Base-by-base conservation (phyloP, 2,329 filamentous ascomycete genomes). In the Fusarium gaditjirri region DNA sequence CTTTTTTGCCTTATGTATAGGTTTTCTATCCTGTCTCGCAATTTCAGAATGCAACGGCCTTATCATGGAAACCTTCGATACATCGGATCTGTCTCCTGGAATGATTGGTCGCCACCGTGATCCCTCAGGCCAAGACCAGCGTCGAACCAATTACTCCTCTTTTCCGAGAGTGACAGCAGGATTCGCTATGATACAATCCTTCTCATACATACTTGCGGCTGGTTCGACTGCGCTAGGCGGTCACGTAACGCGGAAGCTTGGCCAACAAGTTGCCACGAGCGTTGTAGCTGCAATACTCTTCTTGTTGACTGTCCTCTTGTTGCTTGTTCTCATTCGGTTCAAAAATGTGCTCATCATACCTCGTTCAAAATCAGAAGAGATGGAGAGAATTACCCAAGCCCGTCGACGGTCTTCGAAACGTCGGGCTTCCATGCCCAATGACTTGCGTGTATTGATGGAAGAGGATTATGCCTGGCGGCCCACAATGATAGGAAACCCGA, bases 1-100 rank as follows among this genome's bases (percentile, higher is more conserved):
- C 8, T 78, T 91, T 5, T 90, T 94, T 72, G 90, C 91, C 1
- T 88, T 86, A 2, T 78, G 89, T 8, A 87, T 94, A 19, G 92
- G 91, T 1, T 93, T 93, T 74, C 83, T 94, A 9, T 92, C 91
- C 4, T 91, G 90, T 56, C 86, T 95, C 14, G 92, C 92, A 3
- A 90, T 94, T 49, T 89, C 92, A 5, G 93, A 95, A 80, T 94
- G 92, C 80, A 89, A 92, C 71, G 92, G 92, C 2, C 82, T 95
- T 36, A 87, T 94, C 78, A 94, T 95, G 92, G 92, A 94, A 77
- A 91, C 90, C 0, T 95, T 92, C 79, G 93, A 95, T 78, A 93
- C 90, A n/a, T 93, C 91, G 43, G 93, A 95, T 79, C 84, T 95
- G 8, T 92, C 93, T 73, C 90, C 91, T 5, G 91, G 91, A 16